Evolutionary conservation across 2,329 filamentous ascomycete genomes (phyloP), one percentile per base, ranked within the genome.

Genomic region (Fusarium zealandicum): DNA sequence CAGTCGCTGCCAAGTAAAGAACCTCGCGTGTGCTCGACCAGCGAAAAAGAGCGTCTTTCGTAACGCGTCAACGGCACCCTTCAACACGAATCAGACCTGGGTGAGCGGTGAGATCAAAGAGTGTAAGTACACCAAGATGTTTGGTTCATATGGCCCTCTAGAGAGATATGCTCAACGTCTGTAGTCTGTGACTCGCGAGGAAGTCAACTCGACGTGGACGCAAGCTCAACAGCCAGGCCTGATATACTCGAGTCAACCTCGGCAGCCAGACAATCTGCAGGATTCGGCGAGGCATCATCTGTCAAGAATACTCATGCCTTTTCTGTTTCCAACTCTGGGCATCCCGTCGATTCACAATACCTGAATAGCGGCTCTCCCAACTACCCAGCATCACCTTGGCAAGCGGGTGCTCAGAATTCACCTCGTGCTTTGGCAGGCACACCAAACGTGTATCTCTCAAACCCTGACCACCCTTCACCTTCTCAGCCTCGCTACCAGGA

Each of bases 21-120:
- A 68, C 13, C 57, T 76, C 7, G 59, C 68, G 0, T 76, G 75
- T 45, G 63, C 67, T 1, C 68, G 73, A 1, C 75, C 75, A 1
- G 63, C 61, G 0, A 72, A 69, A 35, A 69, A 66, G 57, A 74
- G 72, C 1, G 69, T 76, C 6, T 76, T 76, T 57, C 70, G 70
- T 5, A 73, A 75, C 36, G 69, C 71, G 10, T 70, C 72, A 0
- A 62, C 66, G 1, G 69, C 68, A 28, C 67, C 64, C 7, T 72
- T 76, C 35, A 67, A 72, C 40, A 68, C 66, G 5, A 65, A 72
- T 44, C 73, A 76, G 57, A 67, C 70, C 49, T 75, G 73, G 74
- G 72, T 75, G 7, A 72, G 69, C 7, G 73, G 70, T 35, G 66
- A 70, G 25, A 68, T 71, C 1, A 67, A 63, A 40, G 65, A 74